A percentile compares a stretch with the other conserved stretches of the same genome.
phyloP scores from a whole-genome alignment of 2,329 filamentous ascomycete species.

The Colletotrichum liaoningense region DNA sequence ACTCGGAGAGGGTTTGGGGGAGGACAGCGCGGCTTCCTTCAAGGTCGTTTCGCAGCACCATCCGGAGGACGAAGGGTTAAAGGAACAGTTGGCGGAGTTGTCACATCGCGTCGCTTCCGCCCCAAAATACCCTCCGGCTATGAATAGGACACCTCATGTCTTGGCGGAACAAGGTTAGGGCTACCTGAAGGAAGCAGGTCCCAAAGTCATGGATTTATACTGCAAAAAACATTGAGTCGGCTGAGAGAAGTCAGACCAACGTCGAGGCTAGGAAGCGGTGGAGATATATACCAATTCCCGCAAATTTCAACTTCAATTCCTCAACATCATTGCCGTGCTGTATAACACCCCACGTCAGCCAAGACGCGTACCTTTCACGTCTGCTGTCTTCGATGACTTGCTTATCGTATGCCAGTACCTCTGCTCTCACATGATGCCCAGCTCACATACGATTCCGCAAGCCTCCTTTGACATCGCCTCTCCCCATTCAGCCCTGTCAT shows the following conservation, averaged over 20 bases:
- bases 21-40: neutral
- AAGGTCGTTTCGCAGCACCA: neutral
- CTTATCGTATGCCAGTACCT: neutral
- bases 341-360: neutral
- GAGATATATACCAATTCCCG: neutral
- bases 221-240: neutral
- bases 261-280: neutral
- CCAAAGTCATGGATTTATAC: neutral
- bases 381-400: neutral
- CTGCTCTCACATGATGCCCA: neutral
- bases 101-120: neutral
- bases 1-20: neutral
- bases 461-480: neutral
- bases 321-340: neutral
- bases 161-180: too few species aligned
- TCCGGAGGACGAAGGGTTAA: neutral
- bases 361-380: neutral
- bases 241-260: neutral
- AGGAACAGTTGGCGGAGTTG: neutral
- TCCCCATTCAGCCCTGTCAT: constrained; percentile 15
- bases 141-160: too few species aligned
- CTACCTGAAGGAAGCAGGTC: neutral
- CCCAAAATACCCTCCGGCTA: too few species aligned
- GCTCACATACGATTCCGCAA: neutral
- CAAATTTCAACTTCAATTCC: neutral